Conservation (phyloP, 2,329 filamentous ascomycete species). For the Cytospora leucostoma region DNA sequence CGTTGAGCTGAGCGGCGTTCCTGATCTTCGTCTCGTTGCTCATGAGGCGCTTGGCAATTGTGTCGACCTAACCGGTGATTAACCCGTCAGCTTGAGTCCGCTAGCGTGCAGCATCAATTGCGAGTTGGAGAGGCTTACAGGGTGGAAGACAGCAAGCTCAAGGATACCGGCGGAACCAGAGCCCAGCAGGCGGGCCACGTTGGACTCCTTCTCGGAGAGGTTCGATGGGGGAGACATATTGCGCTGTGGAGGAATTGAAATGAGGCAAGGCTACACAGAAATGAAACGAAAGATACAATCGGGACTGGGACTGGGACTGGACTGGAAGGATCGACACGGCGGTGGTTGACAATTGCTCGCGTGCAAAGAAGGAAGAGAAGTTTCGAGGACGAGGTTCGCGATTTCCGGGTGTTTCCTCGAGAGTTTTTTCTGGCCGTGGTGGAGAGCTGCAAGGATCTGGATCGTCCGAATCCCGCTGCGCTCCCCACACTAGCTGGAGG, state of each 20-base stretch:
- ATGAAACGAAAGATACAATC: background rate
- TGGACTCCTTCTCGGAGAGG: slow-evolving; percentile 76
- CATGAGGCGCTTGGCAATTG: slow-evolving; percentile 98
- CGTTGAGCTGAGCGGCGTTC: slow-evolving; percentile 69
- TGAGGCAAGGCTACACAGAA: slow-evolving; percentile 4
- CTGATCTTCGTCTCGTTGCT: slow-evolving; percentile 81
- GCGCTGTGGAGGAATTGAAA: slow-evolving; percentile 15
- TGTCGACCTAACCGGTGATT: slow-evolving; percentile 86
- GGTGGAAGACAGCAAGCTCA: slow-evolving; percentile 90
- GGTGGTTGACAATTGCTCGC: slow-evolving; percentile 18
- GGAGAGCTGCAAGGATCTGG: slow-evolving; percentile 20
- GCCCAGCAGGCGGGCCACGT: slow-evolving; percentile 81
- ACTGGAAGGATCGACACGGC: slow-evolving; percentile 15
- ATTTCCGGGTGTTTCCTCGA: slow-evolving; percentile 22
- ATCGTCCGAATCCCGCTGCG: background rate
- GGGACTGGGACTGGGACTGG: slow-evolving; percentile 11
- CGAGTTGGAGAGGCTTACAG: slow-evolving; percentile 54
- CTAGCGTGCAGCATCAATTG: slow-evolving; percentile 19
- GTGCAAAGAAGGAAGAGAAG: slow-evolving; percentile 11
- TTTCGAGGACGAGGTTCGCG: slow-evolving; percentile 5
- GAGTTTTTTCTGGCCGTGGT: slow-evolving; percentile 23
- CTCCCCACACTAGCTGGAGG: slow-evolving; percentile 15
- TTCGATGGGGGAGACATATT: slow-evolving; percentile 62
- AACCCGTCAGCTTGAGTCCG: slow-evolving; percentile 31
- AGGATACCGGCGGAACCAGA: slow-evolving; percentile 93